Conservation (phyloP, 805 yeast species). For the Brettanomyces naardenensis region DNA sequence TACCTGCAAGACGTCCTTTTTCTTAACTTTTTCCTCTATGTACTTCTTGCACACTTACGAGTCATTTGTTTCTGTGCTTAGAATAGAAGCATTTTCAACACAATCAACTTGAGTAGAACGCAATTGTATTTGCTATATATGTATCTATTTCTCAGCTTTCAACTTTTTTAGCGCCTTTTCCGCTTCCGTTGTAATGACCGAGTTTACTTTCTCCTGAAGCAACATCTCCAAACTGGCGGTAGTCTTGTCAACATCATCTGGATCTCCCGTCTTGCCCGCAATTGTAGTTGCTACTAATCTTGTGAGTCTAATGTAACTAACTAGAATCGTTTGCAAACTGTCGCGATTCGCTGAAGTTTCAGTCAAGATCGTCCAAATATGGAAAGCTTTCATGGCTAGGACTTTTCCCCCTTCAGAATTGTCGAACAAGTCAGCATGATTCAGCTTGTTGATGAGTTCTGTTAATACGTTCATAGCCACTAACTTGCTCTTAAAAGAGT, state of each 20-base stretch:
- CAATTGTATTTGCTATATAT: no score
- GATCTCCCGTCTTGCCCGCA: not conserved
- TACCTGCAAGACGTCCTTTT: no score
- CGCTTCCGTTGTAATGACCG: constrained; percentile 36
- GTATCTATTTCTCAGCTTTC: no score
- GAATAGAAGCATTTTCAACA: no score
- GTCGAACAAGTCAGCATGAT: not conserved
- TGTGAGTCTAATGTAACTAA: constrained; percentile 32
- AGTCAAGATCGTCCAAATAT: constrained; percentile 10
- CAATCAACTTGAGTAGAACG: no score
- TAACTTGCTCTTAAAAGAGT: constrained; percentile 12
- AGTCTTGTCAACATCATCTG: constrained; percentile 40
- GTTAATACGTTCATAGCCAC: constrained; percentile 22
- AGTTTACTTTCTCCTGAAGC: constrained; percentile 32
- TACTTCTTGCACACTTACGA: no score
- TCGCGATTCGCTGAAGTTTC: constrained; percentile 12
- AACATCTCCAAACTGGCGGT: constrained; percentile 26
- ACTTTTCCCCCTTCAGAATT: not conserved
- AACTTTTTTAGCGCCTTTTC: constrained; percentile 13
- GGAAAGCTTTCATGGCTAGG: not conserved
- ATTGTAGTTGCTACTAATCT: constrained; percentile 7
- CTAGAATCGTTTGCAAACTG: constrained; percentile 46
- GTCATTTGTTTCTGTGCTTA: no score
- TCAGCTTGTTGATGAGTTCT: constrained; percentile 9
- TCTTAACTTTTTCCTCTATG: no score